Percentiles rank a stretch among this genome's conserved stretches.
These are phyloP conservation scores for Trichophyton schoenleinii DNA, from an alignment of 2,329 filamentous ascomycete genomes.

Conservation along the genomic window DNA sequence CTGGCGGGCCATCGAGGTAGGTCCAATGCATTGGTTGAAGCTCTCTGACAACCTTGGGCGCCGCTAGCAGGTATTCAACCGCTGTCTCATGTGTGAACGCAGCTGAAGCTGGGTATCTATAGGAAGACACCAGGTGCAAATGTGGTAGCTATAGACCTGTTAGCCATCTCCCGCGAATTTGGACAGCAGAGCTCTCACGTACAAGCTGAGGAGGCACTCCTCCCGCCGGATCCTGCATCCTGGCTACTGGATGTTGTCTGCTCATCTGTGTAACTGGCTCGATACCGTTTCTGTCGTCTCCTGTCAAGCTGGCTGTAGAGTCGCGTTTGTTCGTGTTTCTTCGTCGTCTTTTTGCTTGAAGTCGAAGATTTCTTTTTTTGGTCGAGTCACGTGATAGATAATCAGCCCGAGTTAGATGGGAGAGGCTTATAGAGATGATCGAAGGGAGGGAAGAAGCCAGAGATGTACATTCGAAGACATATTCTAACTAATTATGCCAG, in stretches of 20 bases:
- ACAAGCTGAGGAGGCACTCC: slow-evolving; percentile 37
- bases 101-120: slow-evolving; percentile 62
- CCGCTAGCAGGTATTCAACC: slow-evolving; percentile 69
- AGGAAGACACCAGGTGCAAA: slow-evolving; percentile 77
- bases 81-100: slow-evolving; percentile 63
- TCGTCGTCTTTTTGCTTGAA: too few relatives aligned
- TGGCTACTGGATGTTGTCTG: slow-evolving; percentile 11
- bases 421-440: too few relatives aligned
- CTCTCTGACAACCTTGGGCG: slow-evolving; percentile 74
- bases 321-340: too few relatives aligned
- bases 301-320: too few relatives aligned
- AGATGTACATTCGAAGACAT: too few relatives aligned
- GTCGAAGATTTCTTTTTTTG: too few relatives aligned
- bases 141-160: slow-evolving; percentile 54
- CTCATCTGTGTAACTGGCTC: slow-evolving; percentile 8
- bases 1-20: slow-evolving; percentile 68
- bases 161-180: slow-evolving; percentile 1
- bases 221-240: slow-evolving; percentile 36
- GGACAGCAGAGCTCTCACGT: slow-evolving; percentile 13
- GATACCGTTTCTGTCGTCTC: too few relatives aligned
- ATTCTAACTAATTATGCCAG: too few relatives aligned
- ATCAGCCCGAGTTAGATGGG: too few relatives aligned
- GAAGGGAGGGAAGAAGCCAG: too few relatives aligned
- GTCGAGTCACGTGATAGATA: too few relatives aligned
- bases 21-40: slow-evolving; percentile 85